Conservation (phyloP, 2,329 filamentous ascomycete genomes). For the Herpotrichia juniperi region DNA sequence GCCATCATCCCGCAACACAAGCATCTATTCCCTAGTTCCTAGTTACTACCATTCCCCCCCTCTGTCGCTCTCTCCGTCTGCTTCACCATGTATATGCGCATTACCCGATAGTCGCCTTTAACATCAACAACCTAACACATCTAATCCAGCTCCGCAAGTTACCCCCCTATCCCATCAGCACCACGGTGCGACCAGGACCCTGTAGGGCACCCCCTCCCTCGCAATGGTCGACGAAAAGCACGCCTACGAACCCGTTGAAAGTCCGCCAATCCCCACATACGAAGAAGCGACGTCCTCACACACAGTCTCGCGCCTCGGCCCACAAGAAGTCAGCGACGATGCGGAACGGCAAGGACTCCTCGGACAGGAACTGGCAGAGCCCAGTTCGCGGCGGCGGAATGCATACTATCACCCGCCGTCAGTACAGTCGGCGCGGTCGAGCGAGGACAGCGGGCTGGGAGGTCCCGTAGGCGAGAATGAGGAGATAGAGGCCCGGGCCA, state of each 20-base stretch:
- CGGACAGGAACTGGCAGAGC: slow-evolving; percentile 52
- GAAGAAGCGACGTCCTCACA: slow-evolving; percentile 76
- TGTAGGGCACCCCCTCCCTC: slow-evolving; percentile 13
- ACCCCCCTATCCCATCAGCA: slow-evolving; percentile 2
- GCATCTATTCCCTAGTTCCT: slow-evolving; percentile 9
- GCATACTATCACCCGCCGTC: slow-evolving; percentile 76
- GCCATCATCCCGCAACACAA: slow-evolving; percentile 6
- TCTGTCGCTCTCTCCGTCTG: slow-evolving; percentile 19
- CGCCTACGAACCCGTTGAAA: slow-evolving; percentile 50
- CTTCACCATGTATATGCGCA: slow-evolving; percentile 34
- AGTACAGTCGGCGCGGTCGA: slow-evolving; percentile 77
- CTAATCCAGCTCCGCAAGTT: slow-evolving; percentile 11
- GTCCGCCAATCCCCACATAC: slow-evolving; percentile 79
- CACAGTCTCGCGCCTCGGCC: slow-evolving; percentile 57
- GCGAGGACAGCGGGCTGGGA: slow-evolving; percentile 54
- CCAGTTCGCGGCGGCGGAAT: slow-evolving; percentile 39
- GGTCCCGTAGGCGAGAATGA: slow-evolving; percentile 61
- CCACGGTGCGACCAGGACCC: slow-evolving; percentile 17
- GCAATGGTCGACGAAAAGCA: slow-evolving; percentile 49
- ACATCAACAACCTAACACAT: not conserved
- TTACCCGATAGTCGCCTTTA: slow-evolving; percentile 21
- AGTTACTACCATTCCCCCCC: slow-evolving; percentile 9
- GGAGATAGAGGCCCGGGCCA: slow-evolving; percentile 71
- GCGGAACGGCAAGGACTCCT: slow-evolving; percentile 81
- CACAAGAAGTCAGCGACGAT: slow-evolving; percentile 69